Evolutionary conservation across 1,139 yeast genomes (phyloP).

Genomic region (Debaryomyces robertsiae): DNA sequence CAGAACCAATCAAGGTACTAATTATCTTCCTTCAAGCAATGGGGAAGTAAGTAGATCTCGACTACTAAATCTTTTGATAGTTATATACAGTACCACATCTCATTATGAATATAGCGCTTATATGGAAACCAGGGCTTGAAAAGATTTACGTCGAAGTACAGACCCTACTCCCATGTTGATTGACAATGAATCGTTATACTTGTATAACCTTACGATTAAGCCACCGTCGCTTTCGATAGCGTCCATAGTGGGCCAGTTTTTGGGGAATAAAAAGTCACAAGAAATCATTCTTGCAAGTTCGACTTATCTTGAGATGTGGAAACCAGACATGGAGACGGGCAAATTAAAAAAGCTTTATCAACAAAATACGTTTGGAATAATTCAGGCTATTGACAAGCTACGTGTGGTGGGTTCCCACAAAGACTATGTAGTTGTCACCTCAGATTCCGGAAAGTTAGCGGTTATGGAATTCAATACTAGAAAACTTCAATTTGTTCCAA

Average conservation of each 20-base stretch:
- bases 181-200: constrained; percentile 44
- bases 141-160: too few relatives aligned
- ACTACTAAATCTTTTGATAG: too few relatives aligned
- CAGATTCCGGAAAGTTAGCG: constrained; percentile 79
- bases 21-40: too few relatives aligned
- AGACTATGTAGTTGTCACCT: constrained; percentile 67
- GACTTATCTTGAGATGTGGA: constrained; percentile 54
- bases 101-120: too few relatives aligned
- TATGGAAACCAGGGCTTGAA: too few relatives aligned
- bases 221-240: constrained; percentile 54
- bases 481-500: constrained; percentile 44
- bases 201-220: constrained; percentile 70
- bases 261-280: constrained; percentile 57
- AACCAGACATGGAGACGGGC: constrained; percentile 58
- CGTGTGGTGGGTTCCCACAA: constrained; percentile 53
- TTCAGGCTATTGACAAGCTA: constrained; percentile 56
- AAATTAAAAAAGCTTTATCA: constrained; percentile 44
- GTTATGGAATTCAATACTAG: constrained; percentile 52
- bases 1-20: too few relatives aligned
- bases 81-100: too few relatives aligned
- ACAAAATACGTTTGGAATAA: constrained; percentile 59
- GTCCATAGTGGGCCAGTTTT: constrained; percentile 70
- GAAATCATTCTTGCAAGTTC: constrained; percentile 64
- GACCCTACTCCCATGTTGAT: constrained; percentile 11
- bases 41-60: too few relatives aligned